phyloP scores from a whole-genome alignment of 768 basidiomycete species.

The Agrocybe pediades region DNA sequence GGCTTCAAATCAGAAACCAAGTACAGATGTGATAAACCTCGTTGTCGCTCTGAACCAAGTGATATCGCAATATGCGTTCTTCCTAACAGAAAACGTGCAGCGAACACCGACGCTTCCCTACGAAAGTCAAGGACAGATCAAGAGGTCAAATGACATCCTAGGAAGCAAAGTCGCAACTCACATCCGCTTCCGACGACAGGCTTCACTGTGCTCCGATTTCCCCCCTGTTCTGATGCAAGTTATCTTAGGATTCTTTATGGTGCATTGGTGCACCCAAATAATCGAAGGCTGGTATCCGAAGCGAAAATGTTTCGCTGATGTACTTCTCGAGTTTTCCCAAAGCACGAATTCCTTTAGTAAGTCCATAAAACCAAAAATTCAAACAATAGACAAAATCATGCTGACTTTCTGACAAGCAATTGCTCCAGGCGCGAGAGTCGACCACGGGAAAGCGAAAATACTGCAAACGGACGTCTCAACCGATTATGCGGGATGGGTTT shows the following conservation, averaged over 20 bases:
- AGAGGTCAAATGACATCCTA: conserved; percentile 13
- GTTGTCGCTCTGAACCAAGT: conserved; percentile 23
- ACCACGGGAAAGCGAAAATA: conserved; percentile 21
- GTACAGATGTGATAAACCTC: conserved; percentile 19
- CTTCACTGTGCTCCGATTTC: conserved; percentile 3
- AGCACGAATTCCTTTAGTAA: too few species aligned
- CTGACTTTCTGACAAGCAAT: neutral
- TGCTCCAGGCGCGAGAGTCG: conserved; percentile 2
- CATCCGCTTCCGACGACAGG: conserved; percentile 18
- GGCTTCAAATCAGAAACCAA: conserved; percentile 9
- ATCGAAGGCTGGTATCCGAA: conserved; percentile 25
- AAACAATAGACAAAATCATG: neutral
- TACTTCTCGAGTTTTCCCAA: conserved; percentile 21
- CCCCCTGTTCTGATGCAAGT: conserved; percentile 18
- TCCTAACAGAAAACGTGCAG: conserved; percentile 20
- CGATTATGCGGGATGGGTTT: conserved; percentile 20
- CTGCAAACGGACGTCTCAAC: conserved; percentile 9
- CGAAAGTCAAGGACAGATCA: neutral
- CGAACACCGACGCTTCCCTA: conserved; percentile 5
- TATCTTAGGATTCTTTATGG: conserved; percentile 24
- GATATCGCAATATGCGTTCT: conserved; percentile 19
- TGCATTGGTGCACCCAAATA: conserved; percentile 23
- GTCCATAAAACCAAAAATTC: neutral
- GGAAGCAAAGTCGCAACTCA: conserved; percentile 15
- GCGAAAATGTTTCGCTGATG: conserved; percentile 22